Percentiles rank a stretch among this genome's conserved stretches.
These are phyloP conservation scores for Vitis hybrid DNA, from an alignment of 177 flowering plant genomes.

Conservation along the genomic window DNA sequence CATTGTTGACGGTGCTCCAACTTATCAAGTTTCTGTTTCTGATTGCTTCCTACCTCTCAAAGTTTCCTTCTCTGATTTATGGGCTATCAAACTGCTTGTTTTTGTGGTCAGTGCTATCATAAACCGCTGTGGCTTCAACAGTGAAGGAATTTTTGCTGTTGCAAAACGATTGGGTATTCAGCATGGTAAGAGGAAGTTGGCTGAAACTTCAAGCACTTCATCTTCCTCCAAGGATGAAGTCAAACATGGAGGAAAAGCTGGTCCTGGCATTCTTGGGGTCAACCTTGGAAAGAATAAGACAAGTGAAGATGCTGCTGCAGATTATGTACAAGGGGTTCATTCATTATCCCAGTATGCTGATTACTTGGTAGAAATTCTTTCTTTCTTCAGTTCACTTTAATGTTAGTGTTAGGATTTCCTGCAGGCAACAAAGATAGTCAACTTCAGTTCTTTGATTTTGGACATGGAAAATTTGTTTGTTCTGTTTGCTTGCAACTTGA, in stretches of 20 bases:
- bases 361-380: conserved; percentile 70
- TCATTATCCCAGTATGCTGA: conserved; percentile 95
- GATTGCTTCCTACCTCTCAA: background rate
- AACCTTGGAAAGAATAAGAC: conserved; percentile 97
- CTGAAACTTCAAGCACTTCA: conserved; percentile 69
- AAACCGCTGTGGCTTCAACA: conserved; percentile 91
- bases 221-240: conserved; percentile 53
- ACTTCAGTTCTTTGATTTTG: background rate
- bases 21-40: background rate
- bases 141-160: conserved; percentile 93
- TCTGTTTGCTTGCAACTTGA: too few species aligned
- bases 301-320: conserved; percentile 96
- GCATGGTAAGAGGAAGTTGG: conserved; percentile 95
- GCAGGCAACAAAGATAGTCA: background rate
- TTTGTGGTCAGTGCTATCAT: conserved; percentile 78
- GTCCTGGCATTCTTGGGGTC: conserved; percentile 98
- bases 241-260: conserved; percentile 92
- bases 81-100: conserved; percentile 16
- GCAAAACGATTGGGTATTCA: conserved; percentile 97
- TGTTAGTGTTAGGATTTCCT: background rate
- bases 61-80: conserved; percentile 1
- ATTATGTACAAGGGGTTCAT: conserved; percentile 98
- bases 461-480: background rate
- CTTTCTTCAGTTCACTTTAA: background rate
- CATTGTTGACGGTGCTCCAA: background rate